Conservation (phyloP, 2,329 filamentous ascomycete species). For the Acarospora socialis region DNA sequence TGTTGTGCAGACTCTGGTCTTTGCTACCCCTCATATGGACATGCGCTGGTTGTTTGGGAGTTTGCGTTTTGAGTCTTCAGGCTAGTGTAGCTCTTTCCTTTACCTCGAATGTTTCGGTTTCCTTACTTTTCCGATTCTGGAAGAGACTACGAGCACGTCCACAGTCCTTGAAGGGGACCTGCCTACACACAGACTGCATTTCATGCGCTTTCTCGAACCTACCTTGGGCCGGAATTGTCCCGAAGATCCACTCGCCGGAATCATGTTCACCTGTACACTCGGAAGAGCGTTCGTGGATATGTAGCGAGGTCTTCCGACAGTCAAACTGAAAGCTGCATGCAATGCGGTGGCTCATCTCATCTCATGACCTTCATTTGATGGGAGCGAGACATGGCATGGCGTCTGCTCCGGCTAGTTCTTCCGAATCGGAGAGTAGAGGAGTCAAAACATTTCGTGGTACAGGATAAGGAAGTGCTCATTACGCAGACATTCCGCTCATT, state of each 20-base stretch:
- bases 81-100: slow-evolving; percentile 7
- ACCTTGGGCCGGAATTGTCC: slow-evolving; percentile 18
- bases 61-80: slow-evolving; percentile 4
- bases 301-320: slow-evolving; percentile 41
- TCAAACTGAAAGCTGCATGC: slow-evolving; percentile 27
- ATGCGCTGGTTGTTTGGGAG: slow-evolving; percentile 12
- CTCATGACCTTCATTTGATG: slow-evolving; percentile 17
- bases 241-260: slow-evolving; percentile 44
- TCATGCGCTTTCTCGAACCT: slow-evolving; percentile 17
- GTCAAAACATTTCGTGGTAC: not conserved
- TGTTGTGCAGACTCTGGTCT: slow-evolving; percentile 2
- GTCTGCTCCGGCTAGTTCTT: slow-evolving; percentile 23
- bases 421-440: no score
- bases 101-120: slow-evolving; percentile 16
- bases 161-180: slow-evolving; percentile 3
- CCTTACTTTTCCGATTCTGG: slow-evolving; percentile 14
- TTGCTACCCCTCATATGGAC: slow-evolving; percentile 12
- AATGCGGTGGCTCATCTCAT: slow-evolving; percentile 22
- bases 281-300: slow-evolving; percentile 17
- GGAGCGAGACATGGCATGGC: slow-evolving; percentile 21
- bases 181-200: slow-evolving; percentile 33
- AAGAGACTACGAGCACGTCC: slow-evolving; percentile 15
- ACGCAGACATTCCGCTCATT: slow-evolving; percentile 2
- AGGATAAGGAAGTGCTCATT: not conserved
- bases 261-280: slow-evolving; percentile 17